Base-by-base conservation (phyloP, 1,284 basidiomycete genomes). In the Apiotrichum porosum region DNA sequence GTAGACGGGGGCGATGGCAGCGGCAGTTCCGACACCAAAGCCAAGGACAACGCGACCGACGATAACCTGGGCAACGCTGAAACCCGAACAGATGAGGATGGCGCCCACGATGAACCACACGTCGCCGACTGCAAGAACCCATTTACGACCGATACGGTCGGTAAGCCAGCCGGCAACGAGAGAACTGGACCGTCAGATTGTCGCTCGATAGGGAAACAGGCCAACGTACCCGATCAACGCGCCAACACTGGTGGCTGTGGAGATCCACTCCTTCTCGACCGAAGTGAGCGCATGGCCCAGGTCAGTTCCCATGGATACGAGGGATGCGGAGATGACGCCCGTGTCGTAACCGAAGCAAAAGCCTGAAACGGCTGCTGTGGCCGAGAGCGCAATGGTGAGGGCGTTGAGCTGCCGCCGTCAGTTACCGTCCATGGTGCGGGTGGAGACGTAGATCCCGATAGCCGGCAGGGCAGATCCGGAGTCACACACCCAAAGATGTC, bases 191-290 rank as follows among this genome's bases (percentile, higher is more conserved):
- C 2, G 38, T 31, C 3, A 41, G 39, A 10, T 28, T 17, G 13
- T 81, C 24, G 50, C 51, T 85, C 86, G 4, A 88, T 56, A 3
- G 88, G 76, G 0, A 85, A 86, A 9, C 84, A 85, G 32, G 86
- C 75, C 0, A 84, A 86, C 0, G 86, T 88, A 0, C 84, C 77
- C 3, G 84, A 83, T 0, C 85, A 86, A 58, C 87, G 86, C 86
- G 8, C 84, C 85, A 31, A 86, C 76, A 0, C 85, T 87, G 0
- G 86, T 88, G 0, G 84, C 77, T 3, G 84, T 83, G 0, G 86
- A 87, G 58, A 88, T 85, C 52, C 87, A 79, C 78, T 88, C 85
- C 81, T 86, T 85, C 68, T 87, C 83, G 22, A 76, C 74, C 53
- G 81, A 76, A 3, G 81, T 81, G 14, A 88, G 74, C 14, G 66